Evolutionary conservation across 805 yeast genomes (phyloP), one percentile per base, ranked within the genome.

Genomic region (Pichia heedii): DNA sequence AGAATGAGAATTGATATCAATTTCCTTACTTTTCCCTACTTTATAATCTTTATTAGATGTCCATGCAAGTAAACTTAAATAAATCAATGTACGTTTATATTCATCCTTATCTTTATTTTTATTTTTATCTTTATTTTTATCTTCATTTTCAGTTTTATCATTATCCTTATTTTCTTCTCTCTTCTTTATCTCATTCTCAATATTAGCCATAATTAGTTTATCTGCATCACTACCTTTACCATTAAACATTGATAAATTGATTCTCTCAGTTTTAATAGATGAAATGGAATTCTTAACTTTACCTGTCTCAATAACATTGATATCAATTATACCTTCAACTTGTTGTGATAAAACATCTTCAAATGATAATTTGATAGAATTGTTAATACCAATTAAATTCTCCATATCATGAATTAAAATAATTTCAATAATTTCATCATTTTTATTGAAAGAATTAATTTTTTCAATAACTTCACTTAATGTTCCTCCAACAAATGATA

Each of bases 201-300:
- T 71, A 57, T 87, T 89, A 4, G 97, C 97, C 54, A 76, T 71
- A 34, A 94, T 83, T 46, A 93, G 73, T 60, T 93, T 90, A 55
- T 84, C 94, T 13, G 93, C 97, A 60, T 87, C 95, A 36, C 78
- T 74, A 1, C 78, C 55, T 50, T 83, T 82, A 9, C 97, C 97
- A 19, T 72, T 66, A 57, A 88, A 86, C 52, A 84, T 60, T 49
- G 82, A 81, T 54, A 90, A 72, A 39, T 76, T 75, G 54, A 60
- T 26, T 52, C 56, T 33, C 56, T 59, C 36, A 12, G 21, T 16
- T 10, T 22, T 7, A 11, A 35, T 54, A 9, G 53, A 50, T 33
- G 58, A 57, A 20, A 29, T n/a, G 2, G 36, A 5, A 18, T 24
- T 15, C 19, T 24, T 33, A 13, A 65, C 61, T n/a, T 66, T 67